phyloP scores from a whole-genome alignment of 345 rosid species.

The Barbarea vulgaris region DNA sequence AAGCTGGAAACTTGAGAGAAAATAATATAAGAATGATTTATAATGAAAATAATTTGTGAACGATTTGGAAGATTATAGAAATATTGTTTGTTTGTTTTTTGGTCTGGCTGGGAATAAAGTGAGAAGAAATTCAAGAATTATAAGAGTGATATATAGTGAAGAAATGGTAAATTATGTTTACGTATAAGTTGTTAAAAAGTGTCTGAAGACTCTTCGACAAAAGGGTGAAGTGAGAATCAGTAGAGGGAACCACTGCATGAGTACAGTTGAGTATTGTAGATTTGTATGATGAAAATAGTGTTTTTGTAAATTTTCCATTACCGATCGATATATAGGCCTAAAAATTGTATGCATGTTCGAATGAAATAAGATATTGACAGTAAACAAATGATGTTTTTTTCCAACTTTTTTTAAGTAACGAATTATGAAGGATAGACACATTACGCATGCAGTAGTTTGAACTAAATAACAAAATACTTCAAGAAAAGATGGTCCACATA shows the following conservation, averaged over 20 bases:
- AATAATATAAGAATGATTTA: not conserved
- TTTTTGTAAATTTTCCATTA: not conserved
- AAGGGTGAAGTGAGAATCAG: not conserved
- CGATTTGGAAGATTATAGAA: not conserved
- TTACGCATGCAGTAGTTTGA: constrained; percentile 1
- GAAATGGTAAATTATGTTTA: not conserved
- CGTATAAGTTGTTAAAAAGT: not conserved
- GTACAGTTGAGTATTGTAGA: not conserved
- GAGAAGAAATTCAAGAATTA: not conserved
- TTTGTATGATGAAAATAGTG: not conserved
- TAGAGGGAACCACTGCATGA: not conserved
- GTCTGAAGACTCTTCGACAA: not conserved
- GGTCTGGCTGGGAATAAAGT: not conserved
- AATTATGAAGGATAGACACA: not conserved
- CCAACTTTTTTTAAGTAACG: no score
- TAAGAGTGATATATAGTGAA: not conserved
- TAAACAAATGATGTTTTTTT: not conserved
- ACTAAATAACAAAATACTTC: not conserved
- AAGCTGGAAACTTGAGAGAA: not conserved
- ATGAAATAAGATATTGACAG: not conserved
- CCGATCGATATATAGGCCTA: not conserved
- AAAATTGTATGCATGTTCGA: not conserved
- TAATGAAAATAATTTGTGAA: not conserved
- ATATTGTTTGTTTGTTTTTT: not conserved
- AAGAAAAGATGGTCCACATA: constrained; percentile 15